These are phyloP conservation scores for Naematelia aurantialba DNA, from an alignment of 768 basidiomycete genomes.

Conservation along the genomic window DNA sequence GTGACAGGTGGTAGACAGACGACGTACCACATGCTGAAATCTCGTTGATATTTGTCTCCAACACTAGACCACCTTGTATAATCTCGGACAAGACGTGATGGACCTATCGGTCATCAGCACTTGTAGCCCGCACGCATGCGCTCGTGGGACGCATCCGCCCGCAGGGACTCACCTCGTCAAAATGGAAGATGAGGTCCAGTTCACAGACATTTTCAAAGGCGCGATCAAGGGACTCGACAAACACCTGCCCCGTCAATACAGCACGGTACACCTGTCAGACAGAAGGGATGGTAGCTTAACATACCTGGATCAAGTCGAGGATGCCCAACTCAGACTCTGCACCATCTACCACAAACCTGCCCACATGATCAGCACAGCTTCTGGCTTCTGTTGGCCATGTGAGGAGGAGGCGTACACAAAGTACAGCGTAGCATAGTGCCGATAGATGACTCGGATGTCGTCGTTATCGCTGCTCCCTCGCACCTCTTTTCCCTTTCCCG, in stretches of 20 bases:
- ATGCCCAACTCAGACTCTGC: conserved; percentile 96
- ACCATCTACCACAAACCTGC: conserved; percentile 80
- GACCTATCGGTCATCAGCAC: conserved; percentile 57
- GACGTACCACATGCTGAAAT: conserved; percentile 43
- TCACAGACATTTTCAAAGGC: conserved; percentile 99
- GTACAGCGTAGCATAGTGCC: conserved; percentile 92
- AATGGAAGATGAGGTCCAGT: conserved; percentile 95
- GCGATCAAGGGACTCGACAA: conserved; percentile 92
- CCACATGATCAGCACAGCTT: background rate
- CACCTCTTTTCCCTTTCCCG: conserved; percentile 21
- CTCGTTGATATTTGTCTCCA: conserved; percentile 66
- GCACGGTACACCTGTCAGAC: background rate
- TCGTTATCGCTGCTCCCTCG: conserved; percentile 37
- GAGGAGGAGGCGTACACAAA: conserved; percentile 60
- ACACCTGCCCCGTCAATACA: conserved; percentile 60
- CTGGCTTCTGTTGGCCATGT: background rate
- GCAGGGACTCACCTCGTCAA: conserved; percentile 71
- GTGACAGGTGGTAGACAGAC: background rate
- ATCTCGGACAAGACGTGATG: conserved; percentile 95
- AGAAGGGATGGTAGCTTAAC: background rate
- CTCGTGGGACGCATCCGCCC: no score
- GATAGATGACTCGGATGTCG: conserved; percentile 77
- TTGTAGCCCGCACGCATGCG: background rate
- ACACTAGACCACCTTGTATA: conserved; percentile 90
- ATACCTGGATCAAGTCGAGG: conserved; percentile 85